These are phyloP conservation scores for Coniella vitis DNA, from an alignment of 2,329 filamentous ascomycete species.

Conservation along the genomic window DNA sequence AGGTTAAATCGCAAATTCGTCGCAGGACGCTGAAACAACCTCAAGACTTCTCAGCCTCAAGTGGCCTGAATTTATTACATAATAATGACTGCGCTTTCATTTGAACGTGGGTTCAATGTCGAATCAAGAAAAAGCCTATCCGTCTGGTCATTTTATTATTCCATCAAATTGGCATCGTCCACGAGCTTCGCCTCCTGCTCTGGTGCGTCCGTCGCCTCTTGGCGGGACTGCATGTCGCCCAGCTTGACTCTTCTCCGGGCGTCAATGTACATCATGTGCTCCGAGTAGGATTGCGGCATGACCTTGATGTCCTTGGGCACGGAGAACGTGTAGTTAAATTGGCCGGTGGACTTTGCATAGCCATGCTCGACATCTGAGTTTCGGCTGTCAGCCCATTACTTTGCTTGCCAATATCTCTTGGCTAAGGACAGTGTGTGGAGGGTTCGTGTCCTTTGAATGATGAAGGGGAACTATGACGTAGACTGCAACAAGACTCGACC, in stretches of 20 bases:
- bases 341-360: conserved; percentile 59
- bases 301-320: conserved; percentile 32
- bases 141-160: conserved; percentile 1
- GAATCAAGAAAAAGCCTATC: background rate
- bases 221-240: conserved; percentile 21
- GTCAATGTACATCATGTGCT: conserved; percentile 38
- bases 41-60: no score
- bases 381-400: no score
- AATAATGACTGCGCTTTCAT: no score
- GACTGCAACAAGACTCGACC: no score
- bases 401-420: no score
- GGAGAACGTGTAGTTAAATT: conserved; percentile 63
- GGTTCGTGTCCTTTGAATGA: no score
- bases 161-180: conserved; percentile 12
- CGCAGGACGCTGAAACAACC: no score
- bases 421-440: no score
- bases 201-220: conserved; percentile 10
- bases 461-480: no score
- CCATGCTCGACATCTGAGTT: conserved; percentile 56
- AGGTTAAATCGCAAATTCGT: no score
- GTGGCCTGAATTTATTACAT: no score
- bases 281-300: conserved; percentile 32
- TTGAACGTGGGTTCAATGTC: no score
- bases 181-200: conserved; percentile 4
- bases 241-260: conserved; percentile 32